A percentile compares a stretch with the other conserved stretches of the same genome.
Conservation (phyloP, 1,284 basidiomycete genomes). For the Ceratobasidium sp. region DNA sequence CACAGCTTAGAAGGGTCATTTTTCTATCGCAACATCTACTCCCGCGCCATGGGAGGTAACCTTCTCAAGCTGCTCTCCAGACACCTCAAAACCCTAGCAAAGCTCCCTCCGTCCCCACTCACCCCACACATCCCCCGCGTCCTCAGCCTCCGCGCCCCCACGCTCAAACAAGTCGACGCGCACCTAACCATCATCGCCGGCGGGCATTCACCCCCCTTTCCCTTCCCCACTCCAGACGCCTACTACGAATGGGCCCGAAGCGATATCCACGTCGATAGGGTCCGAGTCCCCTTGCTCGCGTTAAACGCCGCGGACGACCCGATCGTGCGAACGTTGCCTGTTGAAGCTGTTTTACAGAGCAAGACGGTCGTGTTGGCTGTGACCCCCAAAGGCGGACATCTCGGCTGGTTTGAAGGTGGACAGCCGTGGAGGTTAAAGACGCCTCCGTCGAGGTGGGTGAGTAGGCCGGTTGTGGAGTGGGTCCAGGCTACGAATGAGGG, state of each 20-base stretch:
- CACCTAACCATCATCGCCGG: slow-evolving; percentile 80
- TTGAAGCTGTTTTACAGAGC: slow-evolving; percentile 45
- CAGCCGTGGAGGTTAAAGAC: slow-evolving; percentile 51
- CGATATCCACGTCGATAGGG: slow-evolving; percentile 67
- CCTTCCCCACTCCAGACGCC: slow-evolving; percentile 78
- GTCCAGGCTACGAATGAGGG: slow-evolving; percentile 43
- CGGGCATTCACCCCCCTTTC: slow-evolving; percentile 83
- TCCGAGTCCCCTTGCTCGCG: slow-evolving; percentile 80
- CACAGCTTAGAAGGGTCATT: slow-evolving; percentile 69
- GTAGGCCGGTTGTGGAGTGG: slow-evolving; percentile 49
- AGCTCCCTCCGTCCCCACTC: slow-evolving; percentile 67
- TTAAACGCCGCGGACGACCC: slow-evolving; percentile 95
- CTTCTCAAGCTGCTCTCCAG: slow-evolving; percentile 74
- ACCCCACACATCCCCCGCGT: slow-evolving; percentile 64
- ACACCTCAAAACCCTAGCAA: slow-evolving; percentile 68
- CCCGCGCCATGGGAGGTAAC: slow-evolving; percentile 85
- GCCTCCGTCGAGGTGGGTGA: slow-evolving; percentile 49
- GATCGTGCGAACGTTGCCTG: slow-evolving; percentile 70
- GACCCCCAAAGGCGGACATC: slow-evolving; percentile 88
- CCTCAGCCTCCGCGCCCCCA: slow-evolving; percentile 66
- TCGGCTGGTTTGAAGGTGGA: slow-evolving; percentile 90
- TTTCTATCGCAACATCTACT: slow-evolving; percentile 80
- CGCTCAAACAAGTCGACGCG: slow-evolving; percentile 73
- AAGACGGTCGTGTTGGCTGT: slow-evolving; percentile 72
- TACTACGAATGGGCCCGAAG: slow-evolving; percentile 85